A percentile compares a stretch with the other conserved stretches of the same genome.
Conservation (phyloP, 1,139 yeast species). For the Ogataea hybrid region DNA sequence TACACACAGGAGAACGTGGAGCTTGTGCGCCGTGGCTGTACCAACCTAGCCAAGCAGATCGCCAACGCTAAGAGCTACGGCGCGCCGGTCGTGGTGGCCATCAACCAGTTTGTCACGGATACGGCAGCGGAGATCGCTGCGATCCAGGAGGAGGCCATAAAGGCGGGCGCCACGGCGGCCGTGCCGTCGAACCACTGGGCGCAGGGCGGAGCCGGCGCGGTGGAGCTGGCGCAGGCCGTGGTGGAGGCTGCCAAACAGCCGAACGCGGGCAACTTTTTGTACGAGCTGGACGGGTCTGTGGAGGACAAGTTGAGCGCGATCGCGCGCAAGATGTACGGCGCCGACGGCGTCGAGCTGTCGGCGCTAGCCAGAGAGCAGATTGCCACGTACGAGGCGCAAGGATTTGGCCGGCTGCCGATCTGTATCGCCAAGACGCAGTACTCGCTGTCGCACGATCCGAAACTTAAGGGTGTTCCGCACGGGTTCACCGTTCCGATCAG, state of each 20-base stretch:
- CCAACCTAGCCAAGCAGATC: slow-evolving; percentile 74
- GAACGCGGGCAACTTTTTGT: slow-evolving; percentile 53
- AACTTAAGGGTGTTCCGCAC: slow-evolving; percentile 78
- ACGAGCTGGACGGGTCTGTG: slow-evolving; percentile 57
- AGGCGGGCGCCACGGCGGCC: slow-evolving; percentile 76
- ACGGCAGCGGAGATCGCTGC: slow-evolving; percentile 63
- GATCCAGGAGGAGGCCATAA: slow-evolving; percentile 59
- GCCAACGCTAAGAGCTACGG: slow-evolving; percentile 68
- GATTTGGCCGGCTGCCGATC: slow-evolving; percentile 71
- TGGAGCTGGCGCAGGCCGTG: slow-evolving; percentile 67
- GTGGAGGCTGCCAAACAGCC: slow-evolving; percentile 50
- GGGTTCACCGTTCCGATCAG: slow-evolving; percentile 78
- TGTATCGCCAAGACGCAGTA: slow-evolving; percentile 86
- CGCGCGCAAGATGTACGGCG: slow-evolving; percentile 77
- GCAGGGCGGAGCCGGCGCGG: slow-evolving; percentile 75
- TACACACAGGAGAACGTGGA: slow-evolving; percentile 67
- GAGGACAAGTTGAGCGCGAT: slow-evolving; percentile 64
- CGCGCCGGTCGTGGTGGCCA: slow-evolving; percentile 77
- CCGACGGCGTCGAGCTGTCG: slow-evolving; percentile 62
- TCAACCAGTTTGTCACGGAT: slow-evolving; percentile 73
- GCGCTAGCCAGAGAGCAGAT: slow-evolving; percentile 67
- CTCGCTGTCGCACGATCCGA: slow-evolving; percentile 77
- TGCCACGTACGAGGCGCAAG: slow-evolving; percentile 64
- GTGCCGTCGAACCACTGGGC: slow-evolving; percentile 81
- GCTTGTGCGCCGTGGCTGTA: slow-evolving; percentile 61